Conservation (phyloP, 257 asterid species). For the Solanum microdontum region DNA sequence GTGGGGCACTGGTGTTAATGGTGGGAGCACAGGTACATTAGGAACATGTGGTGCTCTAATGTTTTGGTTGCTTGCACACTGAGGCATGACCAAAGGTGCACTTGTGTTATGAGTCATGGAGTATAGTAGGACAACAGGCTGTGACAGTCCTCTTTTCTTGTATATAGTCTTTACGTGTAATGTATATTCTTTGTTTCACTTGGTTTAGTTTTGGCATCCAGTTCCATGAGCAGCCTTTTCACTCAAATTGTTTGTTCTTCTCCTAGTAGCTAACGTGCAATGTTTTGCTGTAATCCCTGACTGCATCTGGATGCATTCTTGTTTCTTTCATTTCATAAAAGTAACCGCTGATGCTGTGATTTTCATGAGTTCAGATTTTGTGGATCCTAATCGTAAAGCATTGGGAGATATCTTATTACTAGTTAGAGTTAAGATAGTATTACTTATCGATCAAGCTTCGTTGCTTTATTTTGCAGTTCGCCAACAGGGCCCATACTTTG, state of each 20-base stretch:
- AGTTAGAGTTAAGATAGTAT: neutral
- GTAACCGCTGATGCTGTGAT: neutral
- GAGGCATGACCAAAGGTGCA: neutral
- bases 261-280: neutral
- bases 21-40: neutral
- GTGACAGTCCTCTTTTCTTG: neutral
- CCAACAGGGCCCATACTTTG: slow-evolving; percentile 79
- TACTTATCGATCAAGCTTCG: neutral
- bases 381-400: neutral
- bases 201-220: neutral
- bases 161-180: neutral
- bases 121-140: neutral
- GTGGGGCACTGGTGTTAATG: neutral
- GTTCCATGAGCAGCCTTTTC: neutral
- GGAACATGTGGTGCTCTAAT: neutral
- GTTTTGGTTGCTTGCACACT: neutral
- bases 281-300: neutral
- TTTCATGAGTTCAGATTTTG: neutral
- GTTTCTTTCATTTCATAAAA: neutral
- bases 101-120: neutral
- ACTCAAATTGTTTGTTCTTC: neutral
- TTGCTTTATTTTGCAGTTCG: slow-evolving; percentile 36
- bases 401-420: neutral
- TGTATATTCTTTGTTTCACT: neutral
- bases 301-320: neutral